A percentile compares a stretch with the other conserved stretches of the same genome.
phyloP scores from a whole-genome alignment of 2,329 filamentous ascomycete genomes.

The Aspergillus luchuensis region DNA sequence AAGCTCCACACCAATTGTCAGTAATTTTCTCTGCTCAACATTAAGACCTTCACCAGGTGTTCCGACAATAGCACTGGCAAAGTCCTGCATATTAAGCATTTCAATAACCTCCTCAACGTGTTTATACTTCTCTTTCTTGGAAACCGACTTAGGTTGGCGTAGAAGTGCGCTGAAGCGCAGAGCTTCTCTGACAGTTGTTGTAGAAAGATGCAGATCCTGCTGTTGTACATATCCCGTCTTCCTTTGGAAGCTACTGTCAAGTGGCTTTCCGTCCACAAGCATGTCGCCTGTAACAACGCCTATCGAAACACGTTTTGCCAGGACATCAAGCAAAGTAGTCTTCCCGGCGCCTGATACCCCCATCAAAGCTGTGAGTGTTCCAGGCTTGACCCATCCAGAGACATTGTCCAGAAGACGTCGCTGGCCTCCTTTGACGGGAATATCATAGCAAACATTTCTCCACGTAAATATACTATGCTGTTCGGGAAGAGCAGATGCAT shows the following conservation, averaged over 20 bases:
- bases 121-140: constrained; percentile 72
- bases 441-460: constrained; percentile 59
- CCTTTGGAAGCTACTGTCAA: constrained; percentile 62
- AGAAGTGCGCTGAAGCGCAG: constrained; percentile 81
- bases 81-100: constrained; percentile 84
- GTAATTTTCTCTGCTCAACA: constrained; percentile 65
- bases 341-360: constrained; percentile 66
- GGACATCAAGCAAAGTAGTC: constrained; percentile 60
- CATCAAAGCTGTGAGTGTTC: constrained; percentile 60
- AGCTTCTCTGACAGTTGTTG: constrained; percentile 83
- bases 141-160: constrained; percentile 72
- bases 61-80: constrained; percentile 84
- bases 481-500: constrained; percentile 31
- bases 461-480: constrained; percentile 52
- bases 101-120: constrained; percentile 83
- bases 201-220: constrained; percentile 76
- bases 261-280: constrained; percentile 62
- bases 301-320: constrained; percentile 60
- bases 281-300: constrained; percentile 68
- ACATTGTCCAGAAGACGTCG: constrained; percentile 58
- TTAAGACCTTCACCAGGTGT: constrained; percentile 74
- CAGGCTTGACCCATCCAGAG: constrained; percentile 58
- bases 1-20: constrained; percentile 90
- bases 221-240: constrained; percentile 70
- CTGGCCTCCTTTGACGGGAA: constrained; percentile 53